Evolutionary conservation across 495 filamentous ascomycete species (phyloP), one percentile per base, ranked within the genome.

Genomic region (Eremomyces bilateralis): DNA sequence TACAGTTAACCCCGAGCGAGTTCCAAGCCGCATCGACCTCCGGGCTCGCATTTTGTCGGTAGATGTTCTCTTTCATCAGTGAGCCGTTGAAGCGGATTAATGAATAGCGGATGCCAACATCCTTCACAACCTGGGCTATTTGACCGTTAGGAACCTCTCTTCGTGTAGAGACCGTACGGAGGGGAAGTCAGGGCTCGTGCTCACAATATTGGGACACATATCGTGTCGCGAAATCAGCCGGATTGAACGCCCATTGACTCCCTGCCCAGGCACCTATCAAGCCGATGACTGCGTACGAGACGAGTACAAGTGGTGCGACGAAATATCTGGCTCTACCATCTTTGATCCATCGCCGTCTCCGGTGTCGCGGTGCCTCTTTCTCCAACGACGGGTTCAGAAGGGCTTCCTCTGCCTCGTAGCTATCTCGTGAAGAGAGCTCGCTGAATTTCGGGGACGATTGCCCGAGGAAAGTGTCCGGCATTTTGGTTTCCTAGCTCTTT

Each of bases 21-120:
- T 57, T 55, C 67, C 68, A 73, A 3, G 65, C 67, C 1, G 57
- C 63, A 43, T 73, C 68, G 2, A 69, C 64, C 36, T 65, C 64
- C 0, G 63, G 61, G 13, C 60, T 53, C 0, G 60, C 62, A 24
- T 53, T 38, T 34, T 60, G 53, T 10, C 67, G 62, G 43, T 59
- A 73, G 17, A 60, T 50, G 30, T 65, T 64, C 34, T 66, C 57
- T 15, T 65, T 56, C 15, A 69, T 22, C 2, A 69, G 54, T 0
- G 61, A 60, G 13, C 65, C 64, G 42, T 69, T 65, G 45, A 62
- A 66, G 2, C 30, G 35, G 15, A 57, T 41, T 0, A 41, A 36
- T 6, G 38, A 36, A 36, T 59, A 61, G 19, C 24, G 35, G 6
- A 59, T 42, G 12, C 48, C 43, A 3, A 57, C 41, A 17, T 55